Conservation (phyloP, 805 yeast genomes). For the Sporopachydermia quercuum region DNA sequence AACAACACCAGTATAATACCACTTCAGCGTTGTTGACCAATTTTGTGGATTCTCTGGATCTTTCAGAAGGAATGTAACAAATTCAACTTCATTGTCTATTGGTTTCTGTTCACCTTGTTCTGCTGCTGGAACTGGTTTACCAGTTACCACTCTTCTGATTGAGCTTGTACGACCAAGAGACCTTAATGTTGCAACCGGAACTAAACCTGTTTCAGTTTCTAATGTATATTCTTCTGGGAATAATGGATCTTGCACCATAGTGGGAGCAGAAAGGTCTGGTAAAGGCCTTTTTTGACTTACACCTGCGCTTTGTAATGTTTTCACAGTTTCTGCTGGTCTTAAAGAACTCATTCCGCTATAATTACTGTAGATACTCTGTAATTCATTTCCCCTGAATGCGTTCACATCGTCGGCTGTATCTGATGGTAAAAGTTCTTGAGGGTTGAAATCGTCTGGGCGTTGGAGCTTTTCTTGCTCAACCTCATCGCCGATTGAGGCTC, state of each 20-base stretch:
- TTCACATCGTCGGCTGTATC: no score
- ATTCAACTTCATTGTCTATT: conserved; percentile 59
- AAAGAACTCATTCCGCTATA: not conserved
- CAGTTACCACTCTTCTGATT: conserved; percentile 8
- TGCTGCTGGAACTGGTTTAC: conserved; percentile 14
- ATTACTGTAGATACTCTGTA: not conserved
- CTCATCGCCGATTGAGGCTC: no score
- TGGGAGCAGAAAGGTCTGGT: conserved; percentile 43
- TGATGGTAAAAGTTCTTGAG: no score
- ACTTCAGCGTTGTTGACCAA: conserved; percentile 37
- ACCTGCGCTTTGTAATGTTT: conserved; percentile 52
- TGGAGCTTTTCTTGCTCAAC: no score
- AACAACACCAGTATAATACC: conserved; percentile 46
- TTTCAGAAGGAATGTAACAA: conserved; percentile 63
- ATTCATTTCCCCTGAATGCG: no score
- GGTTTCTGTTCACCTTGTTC: conserved; percentile 18
- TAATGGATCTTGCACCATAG: conserved; percentile 42
- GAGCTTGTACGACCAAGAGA: conserved; percentile 38
- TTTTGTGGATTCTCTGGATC: conserved; percentile 89
- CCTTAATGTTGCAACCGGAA: conserved; percentile 61
- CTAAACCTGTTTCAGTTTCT: conserved; percentile 82
- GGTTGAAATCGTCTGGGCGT: no score
- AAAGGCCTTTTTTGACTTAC: conserved; percentile 36
- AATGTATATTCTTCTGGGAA: conserved; percentile 88
- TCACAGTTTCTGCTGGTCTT: conserved; percentile 45